These are phyloP conservation scores for Sclerotinia borealis DNA, from an alignment of 2,329 filamentous ascomycete genomes.

Conservation along the genomic window DNA sequence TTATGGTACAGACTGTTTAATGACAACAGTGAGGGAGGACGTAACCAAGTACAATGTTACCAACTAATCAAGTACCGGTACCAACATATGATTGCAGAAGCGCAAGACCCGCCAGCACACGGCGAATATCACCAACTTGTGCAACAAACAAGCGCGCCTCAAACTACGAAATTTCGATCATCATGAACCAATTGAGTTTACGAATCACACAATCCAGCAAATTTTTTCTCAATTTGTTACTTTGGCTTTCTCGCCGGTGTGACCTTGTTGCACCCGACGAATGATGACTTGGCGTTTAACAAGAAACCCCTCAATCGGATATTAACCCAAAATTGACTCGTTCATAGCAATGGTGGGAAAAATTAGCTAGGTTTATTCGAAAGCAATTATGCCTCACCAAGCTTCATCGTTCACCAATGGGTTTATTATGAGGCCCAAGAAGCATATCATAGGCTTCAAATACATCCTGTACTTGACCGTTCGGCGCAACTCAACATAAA, in stretches of 20 bases:
- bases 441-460: constrained; percentile 24
- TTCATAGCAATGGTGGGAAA: neutral
- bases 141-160: constrained; percentile 27
- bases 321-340: constrained; percentile 9
- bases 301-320: constrained; percentile 1
- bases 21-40: neutral
- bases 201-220: neutral
- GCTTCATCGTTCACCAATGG: constrained; percentile 25
- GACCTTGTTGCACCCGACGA: constrained; percentile 24
- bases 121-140: neutral
- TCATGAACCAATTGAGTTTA: neutral
- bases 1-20: neutral
- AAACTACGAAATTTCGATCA: neutral
- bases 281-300: constrained; percentile 26
- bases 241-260: neutral
- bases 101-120: constrained; percentile 14
- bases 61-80: neutral
- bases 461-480: neutral
- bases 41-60: neutral
- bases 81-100: constrained; percentile 13
- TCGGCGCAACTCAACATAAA: constrained; percentile 18
- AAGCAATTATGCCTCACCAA: constrained; percentile 21
- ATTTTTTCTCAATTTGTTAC: neutral
- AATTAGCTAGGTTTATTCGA: neutral
- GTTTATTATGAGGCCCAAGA: constrained; percentile 9